Base-by-base conservation (phyloP, 2,329 filamentous ascomycete genomes). In the Penicillium fuscoglaucum region DNA sequence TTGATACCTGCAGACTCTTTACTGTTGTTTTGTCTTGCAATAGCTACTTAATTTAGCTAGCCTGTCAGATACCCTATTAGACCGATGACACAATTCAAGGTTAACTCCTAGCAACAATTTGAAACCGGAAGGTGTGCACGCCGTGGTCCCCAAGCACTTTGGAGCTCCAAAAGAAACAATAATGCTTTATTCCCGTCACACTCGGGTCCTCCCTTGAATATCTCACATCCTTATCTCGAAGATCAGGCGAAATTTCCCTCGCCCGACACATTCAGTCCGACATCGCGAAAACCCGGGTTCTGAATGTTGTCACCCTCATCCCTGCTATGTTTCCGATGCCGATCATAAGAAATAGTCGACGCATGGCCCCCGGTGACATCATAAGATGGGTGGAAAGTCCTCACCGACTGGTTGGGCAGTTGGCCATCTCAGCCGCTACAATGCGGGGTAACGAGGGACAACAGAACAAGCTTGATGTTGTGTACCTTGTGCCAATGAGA, bases 331-430 rank as follows among this genome's bases (percentile, higher is more conserved):
- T 57, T 29, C n/a, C 39, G 9, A 45, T 4, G 58, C 49, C 58
- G 55, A 62, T 63, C 61, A 19, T 17, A 40, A 40, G 19, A 29
- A 33, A 35, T 37, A 39, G 24, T 41, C 28, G 31, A 31, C 9
- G 17, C 6, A 51, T 21, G 12, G 21, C 31, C n/a, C n/a, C 21
- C 33, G 6, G 50, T 63, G 57, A 61, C 57, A 62, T 62, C 61
- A 62, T 56, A 48, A 12, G 31, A 1, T 12, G 21, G 49, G 24
- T 33, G 39, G 26, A 26, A 37, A 40, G 29, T 40, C 29, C 48
- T 61, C 60, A 61, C 60, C 57, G 61, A 62, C 57, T 57, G 53
- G 50, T 46, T 37, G 39, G 41, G 29, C 40, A 29, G n/a, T 57
- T 21, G 17, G 17, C 15, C 43, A 43, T 55, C 44, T 59, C 43